Percentiles rank a stretch among this genome's conserved stretches.
These are phyloP conservation scores for Eutrema japonicum DNA, from an alignment of 345 rosid species.

Conservation along the genomic window DNA sequence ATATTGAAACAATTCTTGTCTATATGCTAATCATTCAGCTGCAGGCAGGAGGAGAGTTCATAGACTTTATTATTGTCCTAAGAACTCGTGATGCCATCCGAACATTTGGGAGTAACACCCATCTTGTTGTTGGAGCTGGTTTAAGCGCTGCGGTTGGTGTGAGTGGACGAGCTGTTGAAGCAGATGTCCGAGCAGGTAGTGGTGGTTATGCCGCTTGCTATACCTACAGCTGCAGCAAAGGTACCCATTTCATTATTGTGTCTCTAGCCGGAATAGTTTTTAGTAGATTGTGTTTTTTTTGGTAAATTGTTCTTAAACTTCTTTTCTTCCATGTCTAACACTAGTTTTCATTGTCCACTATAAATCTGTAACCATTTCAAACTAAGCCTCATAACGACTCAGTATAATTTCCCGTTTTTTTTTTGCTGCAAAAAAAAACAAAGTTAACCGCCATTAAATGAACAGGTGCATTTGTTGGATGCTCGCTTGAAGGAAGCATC, in stretches of 20 bases:
- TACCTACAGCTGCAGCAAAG: constrained; percentile 98
- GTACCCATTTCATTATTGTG: constrained; percentile 45
- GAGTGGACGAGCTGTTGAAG: constrained; percentile 85
- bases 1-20: constrained; percentile 14
- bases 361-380: not conserved
- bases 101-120: constrained; percentile 85
- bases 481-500: constrained; percentile 87
- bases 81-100: constrained; percentile 82
- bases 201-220: constrained; percentile 96
- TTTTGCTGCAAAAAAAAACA: not conserved
- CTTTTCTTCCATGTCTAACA: constrained; percentile 2
- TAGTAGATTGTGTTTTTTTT: not conserved
- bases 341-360: not conserved
- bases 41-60: constrained; percentile 97
- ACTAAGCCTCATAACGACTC: not conserved
- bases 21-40: constrained; percentile 27
- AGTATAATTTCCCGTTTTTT: not conserved
- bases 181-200: constrained; percentile 88
- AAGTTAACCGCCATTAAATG: constrained; percentile 2
- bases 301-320: not conserved
- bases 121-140: constrained; percentile 92
- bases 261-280: constrained; percentile 4
- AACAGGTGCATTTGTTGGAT: constrained; percentile 92
- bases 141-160: constrained; percentile 87
- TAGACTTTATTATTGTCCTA: constrained; percentile 87